Evolutionary conservation across 1,139 yeast genomes (phyloP).

Genomic region (Debaryomyces udenii): DNA sequence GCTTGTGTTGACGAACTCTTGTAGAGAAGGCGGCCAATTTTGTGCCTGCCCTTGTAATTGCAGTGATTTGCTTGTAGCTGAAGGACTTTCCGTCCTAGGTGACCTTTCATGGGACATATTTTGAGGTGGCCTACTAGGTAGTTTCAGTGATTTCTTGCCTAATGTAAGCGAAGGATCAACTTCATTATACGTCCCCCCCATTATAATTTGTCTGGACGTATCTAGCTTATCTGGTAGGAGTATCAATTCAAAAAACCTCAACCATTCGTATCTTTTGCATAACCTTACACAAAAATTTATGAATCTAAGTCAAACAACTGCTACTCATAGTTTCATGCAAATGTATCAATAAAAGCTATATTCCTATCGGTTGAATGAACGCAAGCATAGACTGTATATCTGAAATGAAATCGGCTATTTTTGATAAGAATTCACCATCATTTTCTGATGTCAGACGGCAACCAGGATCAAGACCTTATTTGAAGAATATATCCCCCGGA

Average conservation of each 20-base stretch:
- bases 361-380: neutral
- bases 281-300: slow-evolving; percentile 4
- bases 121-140: neutral
- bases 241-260: too few relatives aligned
- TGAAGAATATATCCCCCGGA: slow-evolving; percentile 10
- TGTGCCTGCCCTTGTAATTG: slow-evolving; percentile 1
- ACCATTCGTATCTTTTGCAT: too few relatives aligned
- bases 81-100: neutral
- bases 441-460: slow-evolving; percentile 7
- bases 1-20: slow-evolving; percentile 32
- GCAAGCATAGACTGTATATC: neutral
- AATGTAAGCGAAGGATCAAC: slow-evolving; percentile 11
- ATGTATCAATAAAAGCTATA: neutral
- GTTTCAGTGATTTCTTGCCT: slow-evolving; percentile 3
- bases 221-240: slow-evolving; percentile 1
- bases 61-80: neutral
- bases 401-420: slow-evolving; percentile 42
- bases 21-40: slow-evolving; percentile 39
- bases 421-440: slow-evolving; percentile 26
- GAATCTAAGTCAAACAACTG: slow-evolving; percentile 1
- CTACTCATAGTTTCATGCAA: neutral
- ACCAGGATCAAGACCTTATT: slow-evolving; percentile 13
- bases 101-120: neutral
- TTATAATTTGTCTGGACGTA: slow-evolving; percentile 1
- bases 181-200: slow-evolving; percentile 14